Base-by-base conservation (phyloP, 2,329 filamentous ascomycete genomes). In the Curvularia spicifera region DNA sequence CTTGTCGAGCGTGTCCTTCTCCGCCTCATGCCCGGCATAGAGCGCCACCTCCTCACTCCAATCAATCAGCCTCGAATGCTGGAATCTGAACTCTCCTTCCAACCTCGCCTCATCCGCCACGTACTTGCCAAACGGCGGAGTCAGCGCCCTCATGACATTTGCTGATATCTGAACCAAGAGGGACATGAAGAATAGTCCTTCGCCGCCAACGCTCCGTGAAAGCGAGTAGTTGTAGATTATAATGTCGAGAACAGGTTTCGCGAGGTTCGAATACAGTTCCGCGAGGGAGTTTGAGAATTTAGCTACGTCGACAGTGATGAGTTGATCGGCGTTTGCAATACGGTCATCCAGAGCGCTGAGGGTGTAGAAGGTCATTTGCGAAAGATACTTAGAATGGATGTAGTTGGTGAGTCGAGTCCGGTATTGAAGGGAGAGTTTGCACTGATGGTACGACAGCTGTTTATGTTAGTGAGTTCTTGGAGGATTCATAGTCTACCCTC, bases 311-410 rank as follows among this genome's bases (percentile, higher is more conserved):
- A 98, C 94, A 0, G 94, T 95, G 69, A 99, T 96, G 43, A 99
- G 85, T 79, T 99, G 95, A 74, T 99, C 95, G 3, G 95, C 92
- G 73, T 99, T 99, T 82, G 97, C 97, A 84, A 99, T 97, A 73
- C 95, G 88, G 75, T 99, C 95, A 71, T 99, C 95, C 35, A 99
- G 84, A 0, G 95, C 93, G 0, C 93, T 96, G 51, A 99, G 90
- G 3, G 93, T 93, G 76, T 99, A 99, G 76, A 98, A 99, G 0
- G 94, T 98, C 86, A 99, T 90, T 59, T 97, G 91, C n/a, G 91
- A 93, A 13, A 99, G 85, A 76, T 99, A 99, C 75, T 93, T 91
- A 76, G 96, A 91, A 80, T 99, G 95, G 50, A 99, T 95, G 75
- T 93, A 84, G 71, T 95, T 90, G n/a, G 95, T 99, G 33, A 99